phyloP scores from a whole-genome alignment of 73 alveolate species.

The Halteria grandinella region DNA sequence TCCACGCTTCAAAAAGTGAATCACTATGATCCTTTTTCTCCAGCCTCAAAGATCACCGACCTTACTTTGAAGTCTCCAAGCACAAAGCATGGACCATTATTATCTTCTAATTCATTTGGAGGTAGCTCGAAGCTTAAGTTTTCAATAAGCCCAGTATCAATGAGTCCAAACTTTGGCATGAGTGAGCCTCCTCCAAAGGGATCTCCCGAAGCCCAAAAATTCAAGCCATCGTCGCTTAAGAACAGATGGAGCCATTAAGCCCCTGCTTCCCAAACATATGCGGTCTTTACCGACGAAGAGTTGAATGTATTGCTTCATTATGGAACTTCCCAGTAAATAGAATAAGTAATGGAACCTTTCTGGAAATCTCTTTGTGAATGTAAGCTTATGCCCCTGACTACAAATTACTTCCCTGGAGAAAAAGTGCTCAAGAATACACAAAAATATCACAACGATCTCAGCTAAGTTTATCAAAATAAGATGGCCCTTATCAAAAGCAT shows the following conservation, averaged over 20 bases:
- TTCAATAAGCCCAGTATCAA: too few relatives aligned
- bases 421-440: not conserved
- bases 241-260: constrained; percentile 32
- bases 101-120: too few relatives aligned
- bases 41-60: too few relatives aligned
- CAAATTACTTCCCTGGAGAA: constrained; percentile 40
- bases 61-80: too few relatives aligned
- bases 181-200: too few relatives aligned
- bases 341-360: constrained; percentile 12
- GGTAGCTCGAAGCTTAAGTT: too few relatives aligned
- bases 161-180: too few relatives aligned
- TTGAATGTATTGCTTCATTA: not conserved
- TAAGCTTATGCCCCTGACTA: constrained; percentile 42
- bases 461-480: not conserved
- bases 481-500: constrained; percentile 11
- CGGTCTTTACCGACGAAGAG: not conserved
- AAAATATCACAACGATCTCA: constrained; percentile 31
- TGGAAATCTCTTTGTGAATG: constrained; percentile 53
- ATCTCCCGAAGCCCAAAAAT: not conserved
- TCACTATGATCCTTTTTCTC: too few relatives aligned
- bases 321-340: not conserved
- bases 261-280: not conserved
- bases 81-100: too few relatives aligned
- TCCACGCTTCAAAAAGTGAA: not conserved
- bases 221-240: not conserved